A percentile compares a stretch with the other conserved stretches of the same genome.
These are phyloP conservation scores for Alternaria dauci DNA, from an alignment of 2,329 filamentous ascomycete genomes.

Conservation along the genomic window DNA sequence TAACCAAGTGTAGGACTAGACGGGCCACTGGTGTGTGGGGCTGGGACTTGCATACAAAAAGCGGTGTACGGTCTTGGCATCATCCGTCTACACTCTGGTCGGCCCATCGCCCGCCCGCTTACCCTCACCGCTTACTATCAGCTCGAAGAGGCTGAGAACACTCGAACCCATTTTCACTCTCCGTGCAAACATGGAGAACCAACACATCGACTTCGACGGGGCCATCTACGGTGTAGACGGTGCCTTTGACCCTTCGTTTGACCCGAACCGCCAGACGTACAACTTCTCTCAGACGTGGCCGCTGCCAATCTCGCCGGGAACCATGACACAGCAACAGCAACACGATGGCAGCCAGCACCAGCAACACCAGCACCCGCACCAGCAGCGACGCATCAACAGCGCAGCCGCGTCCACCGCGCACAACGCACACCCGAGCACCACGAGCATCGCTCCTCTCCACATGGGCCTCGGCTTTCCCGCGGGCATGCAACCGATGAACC, in stretches of 20 bases:
- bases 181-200: slow-evolving; percentile 54
- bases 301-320: slow-evolving; percentile 46
- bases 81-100: slow-evolving; percentile 19
- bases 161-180: slow-evolving; percentile 32
- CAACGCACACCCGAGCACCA: slow-evolving; percentile 32
- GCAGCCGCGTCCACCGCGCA: slow-evolving; percentile 35
- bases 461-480: slow-evolving; percentile 44
- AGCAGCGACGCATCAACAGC: slow-evolving; percentile 40
- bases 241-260: slow-evolving; percentile 50
- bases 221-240: slow-evolving; percentile 47
- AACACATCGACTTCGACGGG: slow-evolving; percentile 51
- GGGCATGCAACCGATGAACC: slow-evolving; percentile 46
- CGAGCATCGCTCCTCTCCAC: slow-evolving; percentile 48
- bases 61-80: slow-evolving; percentile 24
- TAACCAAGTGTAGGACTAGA: slow-evolving; percentile 22
- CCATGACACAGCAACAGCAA: slow-evolving; percentile 42
- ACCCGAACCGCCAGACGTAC: slow-evolving; percentile 46
- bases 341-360: slow-evolving; percentile 25
- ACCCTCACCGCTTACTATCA: slow-evolving; percentile 41
- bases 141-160: slow-evolving; percentile 48
- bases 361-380: slow-evolving; percentile 29
- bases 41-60: slow-evolving; percentile 21
- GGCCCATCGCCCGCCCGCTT: slow-evolving; percentile 36
- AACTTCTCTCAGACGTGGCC: slow-evolving; percentile 50
- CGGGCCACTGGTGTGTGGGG: slow-evolving; percentile 24